These are phyloP conservation scores for Suaeda aralocaspica DNA, from an alignment of 148 eudicot genomes.

Conservation along the genomic window DNA sequence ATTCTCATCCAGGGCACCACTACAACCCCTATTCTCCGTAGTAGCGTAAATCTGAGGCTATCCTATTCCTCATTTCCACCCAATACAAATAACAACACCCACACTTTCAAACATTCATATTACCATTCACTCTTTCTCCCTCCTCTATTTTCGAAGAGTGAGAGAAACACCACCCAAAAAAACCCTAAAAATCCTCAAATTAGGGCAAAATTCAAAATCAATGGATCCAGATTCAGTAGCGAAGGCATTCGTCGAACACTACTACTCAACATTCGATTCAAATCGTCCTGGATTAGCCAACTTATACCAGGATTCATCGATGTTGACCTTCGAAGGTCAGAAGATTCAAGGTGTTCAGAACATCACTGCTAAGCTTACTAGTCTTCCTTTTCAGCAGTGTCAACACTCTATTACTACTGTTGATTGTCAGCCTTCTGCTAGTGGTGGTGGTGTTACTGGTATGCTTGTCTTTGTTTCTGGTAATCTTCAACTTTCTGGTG, in stretches of 20 bases:
- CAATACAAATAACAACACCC: no score
- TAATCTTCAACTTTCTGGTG: conserved; percentile 42
- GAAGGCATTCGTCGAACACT: conserved; percentile 52
- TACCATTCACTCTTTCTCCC: not conserved
- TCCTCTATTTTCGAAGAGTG: conserved; percentile 1
- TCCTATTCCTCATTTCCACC: no score
- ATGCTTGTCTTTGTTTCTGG: conserved; percentile 49
- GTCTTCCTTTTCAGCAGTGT: conserved; percentile 48
- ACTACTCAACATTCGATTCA: conserved; percentile 52
- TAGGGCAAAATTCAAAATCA: not conserved
- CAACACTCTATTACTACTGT: conserved; percentile 47
- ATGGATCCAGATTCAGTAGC: conserved; percentile 52
- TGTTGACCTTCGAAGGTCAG: conserved; percentile 54
- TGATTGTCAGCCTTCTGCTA: conserved; percentile 52
- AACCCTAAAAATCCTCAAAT: not conserved
- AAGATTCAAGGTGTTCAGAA: conserved; percentile 42
- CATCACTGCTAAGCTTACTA: conserved; percentile 41
- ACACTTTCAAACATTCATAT: no score
- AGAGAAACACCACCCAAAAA: not conserved
- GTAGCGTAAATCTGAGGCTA: no score
- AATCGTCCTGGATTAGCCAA: conserved; percentile 34
- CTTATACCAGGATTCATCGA: conserved; percentile 43
- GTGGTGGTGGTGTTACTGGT: no score
- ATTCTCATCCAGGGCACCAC: no score
- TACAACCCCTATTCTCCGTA: no score